Base-by-base conservation (phyloP, 1,284 basidiomycete genomes). In the Sanghuangporus sanghuang region DNA sequence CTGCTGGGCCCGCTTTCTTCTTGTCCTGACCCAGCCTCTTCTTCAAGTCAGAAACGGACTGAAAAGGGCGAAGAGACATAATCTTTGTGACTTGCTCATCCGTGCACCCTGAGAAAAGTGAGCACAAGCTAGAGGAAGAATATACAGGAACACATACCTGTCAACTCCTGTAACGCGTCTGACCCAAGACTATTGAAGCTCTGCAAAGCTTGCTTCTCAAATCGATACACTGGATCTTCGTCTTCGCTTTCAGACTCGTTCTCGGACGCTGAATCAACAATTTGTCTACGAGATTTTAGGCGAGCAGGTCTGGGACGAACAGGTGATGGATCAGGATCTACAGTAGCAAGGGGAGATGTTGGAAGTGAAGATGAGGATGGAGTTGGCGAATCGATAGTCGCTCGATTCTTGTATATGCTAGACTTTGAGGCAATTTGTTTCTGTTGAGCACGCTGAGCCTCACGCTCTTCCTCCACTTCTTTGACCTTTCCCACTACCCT, bases 141-240 rank as follows among this genome's bases (percentile, higher is more conserved):
- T 32, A 57, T 40, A 6, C 18, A 21, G 21, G 12, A 57, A 36
- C 56, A 75, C 85, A 61, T 73, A 94, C 95, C 95, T 57, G 95
- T 96, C 46, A 98, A 79, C 69, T 97, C 95, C 66, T 94, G 91
- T 40, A 99, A 74, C 18, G 86, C 87, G 61, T 89, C 91, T 14
- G 81, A 76, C 6, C 83, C 81, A 48, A 88, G 85, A 12, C 81
- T 81, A 69, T 98, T 98, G 79, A 98, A 95, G 73, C 94, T 96
- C n/a, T 87, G 80, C 56, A 96, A 75, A 6, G 90, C 89, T 70
- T 76, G 85, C 75, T 58, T 44, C 38, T 66, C 65, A 40, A 55
- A 66, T 57, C 61, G 21, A 36, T 59, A 58, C 32, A 35, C 71
- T 71, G 72, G 71, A 73, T 21, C 69, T 42, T 62, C 69, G 44